Conservation (phyloP, 192 early-diverging fungal species). For the Funneliformis geosporum region DNA sequence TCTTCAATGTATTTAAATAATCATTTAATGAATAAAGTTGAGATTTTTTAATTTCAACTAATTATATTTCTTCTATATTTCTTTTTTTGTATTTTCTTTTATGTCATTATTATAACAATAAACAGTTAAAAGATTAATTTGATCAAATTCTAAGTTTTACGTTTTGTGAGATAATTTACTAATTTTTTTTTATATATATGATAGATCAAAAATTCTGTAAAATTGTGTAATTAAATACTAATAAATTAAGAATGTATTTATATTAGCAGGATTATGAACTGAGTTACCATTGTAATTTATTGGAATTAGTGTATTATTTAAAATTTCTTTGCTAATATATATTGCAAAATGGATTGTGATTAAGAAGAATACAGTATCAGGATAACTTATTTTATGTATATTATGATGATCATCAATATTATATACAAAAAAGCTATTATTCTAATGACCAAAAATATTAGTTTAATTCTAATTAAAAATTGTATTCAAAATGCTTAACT, state of each 20-base stretch:
- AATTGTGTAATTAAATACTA: not conserved
- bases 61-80: not conserved
- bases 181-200: constrained; percentile 1
- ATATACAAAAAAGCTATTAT: not conserved
- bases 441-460: not conserved
- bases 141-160: not conserved
- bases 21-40: not conserved
- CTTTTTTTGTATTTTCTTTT: not conserved
- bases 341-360: not conserved
- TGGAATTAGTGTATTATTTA: not conserved
- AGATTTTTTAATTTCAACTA: not conserved
- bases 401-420: not conserved
- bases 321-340: not conserved
- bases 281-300: not conserved
- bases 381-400: not conserved
- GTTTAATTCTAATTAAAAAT: not conserved
- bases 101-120: not conserved
- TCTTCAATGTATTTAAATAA: not conserved
- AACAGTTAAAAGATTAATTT: not conserved
- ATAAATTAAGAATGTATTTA: not conserved
- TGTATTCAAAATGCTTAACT: not conserved
- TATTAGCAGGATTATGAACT: not conserved
- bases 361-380: not conserved
- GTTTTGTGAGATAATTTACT: not conserved
- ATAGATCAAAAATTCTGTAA: not conserved